Conservation (phyloP, 129 eudicot genomes). For the Arctium lappa region DNA sequence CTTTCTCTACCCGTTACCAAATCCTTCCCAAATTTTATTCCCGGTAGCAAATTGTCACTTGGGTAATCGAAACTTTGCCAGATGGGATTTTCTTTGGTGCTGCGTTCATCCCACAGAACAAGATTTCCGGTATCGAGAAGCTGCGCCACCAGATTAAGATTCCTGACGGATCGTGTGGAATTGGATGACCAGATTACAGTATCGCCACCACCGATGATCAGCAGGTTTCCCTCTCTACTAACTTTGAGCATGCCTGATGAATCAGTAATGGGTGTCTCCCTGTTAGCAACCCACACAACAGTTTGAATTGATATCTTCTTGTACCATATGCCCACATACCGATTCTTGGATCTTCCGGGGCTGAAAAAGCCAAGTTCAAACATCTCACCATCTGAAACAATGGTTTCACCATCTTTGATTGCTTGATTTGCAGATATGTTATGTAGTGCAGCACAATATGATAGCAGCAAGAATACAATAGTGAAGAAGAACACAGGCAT, state of each 20-base stretch:
- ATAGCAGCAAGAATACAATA: background rate
- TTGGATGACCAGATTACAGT: constrained; percentile 26
- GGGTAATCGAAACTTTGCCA: constrained; percentile 43
- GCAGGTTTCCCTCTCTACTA: background rate
- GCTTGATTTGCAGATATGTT: constrained; percentile 6
- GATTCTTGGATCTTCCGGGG: constrained; percentile 7
- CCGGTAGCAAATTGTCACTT: constrained; percentile 15
- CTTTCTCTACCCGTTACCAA: constrained; percentile 12
- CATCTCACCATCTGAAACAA: background rate
- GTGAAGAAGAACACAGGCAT: background rate
- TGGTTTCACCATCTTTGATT: constrained; percentile 16
- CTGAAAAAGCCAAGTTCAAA: constrained; percentile 32
- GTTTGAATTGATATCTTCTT: constrained; percentile 2
- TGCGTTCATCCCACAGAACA: background rate
- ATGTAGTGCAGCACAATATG: constrained; percentile 3
- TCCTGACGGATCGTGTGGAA: background rate
- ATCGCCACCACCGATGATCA: background rate
- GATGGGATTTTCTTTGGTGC: background rate
- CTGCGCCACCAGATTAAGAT: constrained; percentile 4
- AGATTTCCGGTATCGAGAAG: constrained; percentile 28
- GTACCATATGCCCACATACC: constrained; percentile 29
- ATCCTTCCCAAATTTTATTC: constrained; percentile 31
- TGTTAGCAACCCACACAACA: constrained; percentile 30
- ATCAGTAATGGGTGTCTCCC: constrained; percentile 14
- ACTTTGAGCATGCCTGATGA: constrained; percentile 15